Evolutionary conservation across 768 basidiomycete genomes (phyloP).

Genomic region (Rhodotorula kratochvilovae): DNA sequence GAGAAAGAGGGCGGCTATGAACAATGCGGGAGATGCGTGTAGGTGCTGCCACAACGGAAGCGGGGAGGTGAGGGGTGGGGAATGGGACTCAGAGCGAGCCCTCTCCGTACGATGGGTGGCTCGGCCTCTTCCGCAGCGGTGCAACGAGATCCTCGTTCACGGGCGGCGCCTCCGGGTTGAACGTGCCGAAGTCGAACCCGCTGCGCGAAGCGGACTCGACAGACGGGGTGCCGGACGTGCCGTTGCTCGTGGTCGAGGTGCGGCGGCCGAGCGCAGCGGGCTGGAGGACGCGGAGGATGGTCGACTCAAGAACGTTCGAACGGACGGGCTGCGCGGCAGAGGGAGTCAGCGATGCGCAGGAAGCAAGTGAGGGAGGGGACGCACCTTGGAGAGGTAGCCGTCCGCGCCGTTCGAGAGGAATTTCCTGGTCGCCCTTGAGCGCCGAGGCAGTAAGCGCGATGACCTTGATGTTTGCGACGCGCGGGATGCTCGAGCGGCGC

Average conservation of each 20-base stretch:
- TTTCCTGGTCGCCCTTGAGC: slow-evolving; percentile 26
- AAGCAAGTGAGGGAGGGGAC: not conserved
- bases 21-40: too few relatives aligned
- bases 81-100: too few relatives aligned
- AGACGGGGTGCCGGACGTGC: not conserved
- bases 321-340: slow-evolving; percentile 17
- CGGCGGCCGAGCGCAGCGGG: not conserved
- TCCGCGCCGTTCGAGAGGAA: slow-evolving; percentile 25
- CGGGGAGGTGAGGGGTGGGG: not conserved
- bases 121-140: not conserved
- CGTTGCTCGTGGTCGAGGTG: not conserved
- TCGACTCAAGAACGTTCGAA: slow-evolving; percentile 20
- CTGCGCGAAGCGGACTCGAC: slow-evolving; percentile 1
- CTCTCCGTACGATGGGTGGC: slow-evolving; percentile 10
- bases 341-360: not conserved
- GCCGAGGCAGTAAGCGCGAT: slow-evolving; percentile 29
- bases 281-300: slow-evolving; percentile 19
- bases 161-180: not conserved
- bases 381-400: slow-evolving; percentile 31
- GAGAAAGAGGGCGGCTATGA: too few relatives aligned
- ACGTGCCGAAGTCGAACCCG: slow-evolving; percentile 22
- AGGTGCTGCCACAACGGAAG: too few relatives aligned
- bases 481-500: slow-evolving; percentile 4
- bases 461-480: slow-evolving; percentile 19
- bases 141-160: not conserved